Percentiles rank a stretch among this genome's conserved stretches.
Conservation (phyloP, 345 rosid species). For the Barbarea vulgaris region DNA sequence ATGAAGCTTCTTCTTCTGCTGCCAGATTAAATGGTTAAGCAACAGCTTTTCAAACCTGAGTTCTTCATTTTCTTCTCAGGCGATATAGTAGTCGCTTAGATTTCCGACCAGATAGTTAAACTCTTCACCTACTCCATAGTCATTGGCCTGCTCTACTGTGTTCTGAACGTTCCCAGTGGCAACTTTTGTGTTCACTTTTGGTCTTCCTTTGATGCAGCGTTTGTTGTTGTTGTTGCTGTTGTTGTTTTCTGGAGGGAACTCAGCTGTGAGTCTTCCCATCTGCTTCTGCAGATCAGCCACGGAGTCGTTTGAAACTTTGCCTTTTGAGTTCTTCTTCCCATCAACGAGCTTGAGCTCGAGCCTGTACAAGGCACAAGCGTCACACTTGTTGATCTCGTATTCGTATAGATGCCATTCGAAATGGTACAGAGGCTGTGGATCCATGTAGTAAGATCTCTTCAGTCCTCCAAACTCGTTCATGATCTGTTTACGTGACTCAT, state of each 20-base stretch:
- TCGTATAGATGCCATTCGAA: constrained; percentile 99
- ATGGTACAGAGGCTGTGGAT: constrained; percentile 89
- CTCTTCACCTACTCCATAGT: constrained; percentile 63
- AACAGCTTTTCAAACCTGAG: constrained; percentile 34
- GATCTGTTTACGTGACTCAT: constrained; percentile 95
- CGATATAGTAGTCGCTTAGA: constrained; percentile 59
- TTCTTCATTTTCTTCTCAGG: constrained; percentile 27
- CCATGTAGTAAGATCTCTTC: constrained; percentile 99
- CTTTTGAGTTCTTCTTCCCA: constrained; percentile 84
- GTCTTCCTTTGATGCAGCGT: constrained; percentile 68
- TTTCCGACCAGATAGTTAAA: constrained; percentile 71
- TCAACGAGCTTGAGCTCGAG: constrained; percentile 92
- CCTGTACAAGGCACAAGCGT: constrained; percentile 93
- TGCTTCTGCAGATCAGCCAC: constrained; percentile 93
- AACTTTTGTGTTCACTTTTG: constrained; percentile 58
- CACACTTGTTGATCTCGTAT: constrained; percentile 91
- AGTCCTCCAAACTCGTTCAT: constrained; percentile 91
- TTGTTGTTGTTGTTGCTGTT: constrained; percentile 46
- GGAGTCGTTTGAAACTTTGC: constrained; percentile 67
- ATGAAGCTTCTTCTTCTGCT: constrained; percentile 23
- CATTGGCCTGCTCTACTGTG: constrained; percentile 50
- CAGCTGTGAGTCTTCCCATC: constrained; percentile 92
- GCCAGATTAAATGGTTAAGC: constrained; percentile 32
- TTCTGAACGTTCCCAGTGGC: constrained; percentile 45
- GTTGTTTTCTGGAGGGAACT: constrained; percentile 69